Percentiles rank a stretch among this genome's conserved stretches.
Conservation (phyloP, 176 grass and related monocot species). For the Cenchrus purpureus region DNA sequence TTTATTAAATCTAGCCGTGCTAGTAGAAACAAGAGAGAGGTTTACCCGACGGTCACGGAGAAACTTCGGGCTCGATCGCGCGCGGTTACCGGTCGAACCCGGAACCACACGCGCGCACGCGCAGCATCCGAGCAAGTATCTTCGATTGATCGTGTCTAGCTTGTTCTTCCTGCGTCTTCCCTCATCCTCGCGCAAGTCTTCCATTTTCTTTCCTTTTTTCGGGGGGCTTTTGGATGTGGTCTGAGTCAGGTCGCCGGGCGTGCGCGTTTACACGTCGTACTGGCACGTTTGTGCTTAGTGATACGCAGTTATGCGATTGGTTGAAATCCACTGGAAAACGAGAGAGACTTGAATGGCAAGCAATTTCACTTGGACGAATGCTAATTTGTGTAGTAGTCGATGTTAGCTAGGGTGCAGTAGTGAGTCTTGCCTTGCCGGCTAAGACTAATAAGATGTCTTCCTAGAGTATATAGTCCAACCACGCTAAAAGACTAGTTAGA, state of each 20-base stretch:
- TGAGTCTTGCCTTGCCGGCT: neutral
- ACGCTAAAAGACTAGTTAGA: too few relatives aligned
- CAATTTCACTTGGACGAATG: neutral
- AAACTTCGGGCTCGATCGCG: constrained; percentile 5
- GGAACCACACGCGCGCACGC: neutral
- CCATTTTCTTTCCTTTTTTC: neutral
- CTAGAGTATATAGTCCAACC: neutral
- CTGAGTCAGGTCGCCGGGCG: neutral
- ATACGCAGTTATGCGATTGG: neutral
- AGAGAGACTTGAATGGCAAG: neutral
- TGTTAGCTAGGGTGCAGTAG: neutral
- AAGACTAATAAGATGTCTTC: neutral
- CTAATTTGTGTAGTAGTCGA: neutral
- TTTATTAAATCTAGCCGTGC: too few relatives aligned
- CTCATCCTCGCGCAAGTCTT: neutral
- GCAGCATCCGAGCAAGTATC: constrained; percentile 42
- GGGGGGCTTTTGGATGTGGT: too few relatives aligned
- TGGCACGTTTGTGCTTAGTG: neutral
- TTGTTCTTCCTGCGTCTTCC: neutral
- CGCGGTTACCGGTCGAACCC: neutral
- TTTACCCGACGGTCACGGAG: neutral
- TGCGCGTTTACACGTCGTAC: constrained; percentile 1
- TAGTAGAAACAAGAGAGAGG: constrained; percentile 35
- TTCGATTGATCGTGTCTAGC: neutral
- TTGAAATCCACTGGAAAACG: neutral